These are phyloP conservation scores for Ogataea ganodermae DNA, from an alignment of 805 yeast species.

Conservation along the genomic window DNA sequence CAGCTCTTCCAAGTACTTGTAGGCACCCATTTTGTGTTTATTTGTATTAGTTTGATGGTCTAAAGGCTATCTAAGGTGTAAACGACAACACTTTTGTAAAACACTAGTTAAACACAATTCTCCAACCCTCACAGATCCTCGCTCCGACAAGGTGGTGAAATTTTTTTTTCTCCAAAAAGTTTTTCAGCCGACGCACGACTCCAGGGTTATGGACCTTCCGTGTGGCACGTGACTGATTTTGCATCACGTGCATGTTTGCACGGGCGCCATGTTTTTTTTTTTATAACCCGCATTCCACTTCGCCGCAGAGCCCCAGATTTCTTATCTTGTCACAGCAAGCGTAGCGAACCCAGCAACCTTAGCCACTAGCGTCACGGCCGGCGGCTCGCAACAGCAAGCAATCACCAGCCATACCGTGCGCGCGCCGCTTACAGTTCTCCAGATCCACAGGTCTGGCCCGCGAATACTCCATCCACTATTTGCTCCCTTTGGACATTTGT, in stretches of 20 bases:
- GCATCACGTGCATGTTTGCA: not conserved
- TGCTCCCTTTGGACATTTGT: not conserved
- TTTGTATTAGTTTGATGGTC: not conserved
- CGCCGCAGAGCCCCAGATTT: constrained; percentile 2
- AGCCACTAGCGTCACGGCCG: not conserved
- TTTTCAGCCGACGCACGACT: constrained; percentile 6
- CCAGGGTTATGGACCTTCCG: not conserved
- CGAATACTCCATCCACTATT: no score
- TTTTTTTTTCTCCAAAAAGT: not conserved
- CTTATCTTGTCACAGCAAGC: constrained; percentile 3
- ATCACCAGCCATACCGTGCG: no score
- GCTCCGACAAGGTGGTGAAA: not conserved
- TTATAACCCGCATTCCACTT: not conserved
- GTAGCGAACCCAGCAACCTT: not conserved
- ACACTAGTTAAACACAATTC: not conserved
- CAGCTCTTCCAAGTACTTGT: constrained; percentile 98
- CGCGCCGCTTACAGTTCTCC: no score
- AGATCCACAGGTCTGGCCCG: no score
- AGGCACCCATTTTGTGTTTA: constrained; percentile 86
- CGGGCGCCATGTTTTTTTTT: not conserved
- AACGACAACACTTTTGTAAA: constrained; percentile 1
- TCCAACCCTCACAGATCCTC: constrained; percentile 2
- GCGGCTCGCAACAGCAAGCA: constrained; percentile 3
- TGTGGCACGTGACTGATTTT: not conserved
- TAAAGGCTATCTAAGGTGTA: not conserved